Evolutionary conservation across 148 eudicot species (phyloP), one percentile per base, ranked within the genome.

Genomic region (Bassia scoparia): DNA sequence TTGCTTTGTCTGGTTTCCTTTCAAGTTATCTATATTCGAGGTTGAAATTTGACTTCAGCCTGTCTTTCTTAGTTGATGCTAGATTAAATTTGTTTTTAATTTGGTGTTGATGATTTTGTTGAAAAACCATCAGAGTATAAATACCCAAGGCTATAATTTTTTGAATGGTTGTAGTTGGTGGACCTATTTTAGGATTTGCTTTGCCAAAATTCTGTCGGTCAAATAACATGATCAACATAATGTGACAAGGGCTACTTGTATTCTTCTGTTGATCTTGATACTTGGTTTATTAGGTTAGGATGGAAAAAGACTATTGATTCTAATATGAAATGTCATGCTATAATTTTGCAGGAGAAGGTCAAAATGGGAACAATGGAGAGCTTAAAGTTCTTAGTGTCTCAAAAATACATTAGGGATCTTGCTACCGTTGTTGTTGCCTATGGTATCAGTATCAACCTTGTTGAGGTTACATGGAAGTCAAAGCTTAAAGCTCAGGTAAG

Each of bases 401-500:
- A 91, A 18, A 81, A 67, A 53, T 95, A 95, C 77, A 89, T 96
- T 35, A 83, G 99, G 83, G 97, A 96, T 87, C 94, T 96, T 62
- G 99, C 97, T 29, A 90, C 92, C 5, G 69, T 96, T 77, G 99
- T 96, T 54, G 99, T 96, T 41, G 99, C 99, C 43, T 96, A 96
- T 54, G 99, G 99, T 78, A 92, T 96, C 67, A 89, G 96, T 84
- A 92, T 96, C 35, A 92, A 96, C 79, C 96, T 96, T 48, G 99
- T 96, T 15, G 99, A 96, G 87, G 99, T 96, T 73, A 96, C 99
- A 38, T 96, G 99, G 99, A 96, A 96, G 80, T 92, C 99, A 17
- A 96, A 96, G 89, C 99, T 96, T 76, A 96, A 96, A 83, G 97
- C 99, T 75, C 99, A 96, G 97, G 99, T 96, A 71, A 74, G 35